Percentiles rank a stretch among this genome's conserved stretches.
Conservation (phyloP, 352 stramenopile genomes). For the Phytophthora aleatoria region DNA sequence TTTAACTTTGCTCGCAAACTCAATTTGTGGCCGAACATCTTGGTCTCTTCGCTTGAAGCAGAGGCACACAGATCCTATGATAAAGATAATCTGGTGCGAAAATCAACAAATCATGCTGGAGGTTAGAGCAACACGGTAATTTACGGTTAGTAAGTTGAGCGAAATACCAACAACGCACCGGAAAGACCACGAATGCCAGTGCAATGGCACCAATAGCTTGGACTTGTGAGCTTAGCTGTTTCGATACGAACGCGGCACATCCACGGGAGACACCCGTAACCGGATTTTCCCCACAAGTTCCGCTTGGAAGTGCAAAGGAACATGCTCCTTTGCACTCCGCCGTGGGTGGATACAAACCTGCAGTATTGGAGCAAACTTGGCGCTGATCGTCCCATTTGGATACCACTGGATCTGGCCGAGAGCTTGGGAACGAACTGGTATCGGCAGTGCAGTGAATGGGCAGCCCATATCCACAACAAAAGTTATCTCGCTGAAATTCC, state of each 20-base stretch:
- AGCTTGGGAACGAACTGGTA: conserved; percentile 49
- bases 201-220: conserved; percentile 46
- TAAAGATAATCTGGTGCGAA: conserved; percentile 46
- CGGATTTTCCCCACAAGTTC: conserved; percentile 60
- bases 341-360: conserved; percentile 48
- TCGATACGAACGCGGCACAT: conserved; percentile 56
- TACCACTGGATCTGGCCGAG: conserved; percentile 42
- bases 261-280: conserved; percentile 53
- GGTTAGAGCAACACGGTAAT: neutral
- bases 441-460: conserved; percentile 58
- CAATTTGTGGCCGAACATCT: conserved; percentile 62
- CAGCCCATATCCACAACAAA: conserved; percentile 72
- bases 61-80: conserved; percentile 58
- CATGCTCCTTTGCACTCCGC: conserved; percentile 55
- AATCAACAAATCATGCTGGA: neutral
- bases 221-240: conserved; percentile 46
- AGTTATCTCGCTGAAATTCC: conserved; percentile 62
- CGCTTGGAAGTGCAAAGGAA: conserved; percentile 68
- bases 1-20: conserved; percentile 61
- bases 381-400: conserved; percentile 32
- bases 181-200: conserved; percentile 50
- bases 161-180: conserved; percentile 32
- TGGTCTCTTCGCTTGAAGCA: conserved; percentile 77
- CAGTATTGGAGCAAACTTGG: conserved; percentile 33
- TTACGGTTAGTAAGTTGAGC: neutral